phyloP scores from a whole-genome alignment of 2,329 filamentous ascomycete species.

The Knufia fluminis region DNA sequence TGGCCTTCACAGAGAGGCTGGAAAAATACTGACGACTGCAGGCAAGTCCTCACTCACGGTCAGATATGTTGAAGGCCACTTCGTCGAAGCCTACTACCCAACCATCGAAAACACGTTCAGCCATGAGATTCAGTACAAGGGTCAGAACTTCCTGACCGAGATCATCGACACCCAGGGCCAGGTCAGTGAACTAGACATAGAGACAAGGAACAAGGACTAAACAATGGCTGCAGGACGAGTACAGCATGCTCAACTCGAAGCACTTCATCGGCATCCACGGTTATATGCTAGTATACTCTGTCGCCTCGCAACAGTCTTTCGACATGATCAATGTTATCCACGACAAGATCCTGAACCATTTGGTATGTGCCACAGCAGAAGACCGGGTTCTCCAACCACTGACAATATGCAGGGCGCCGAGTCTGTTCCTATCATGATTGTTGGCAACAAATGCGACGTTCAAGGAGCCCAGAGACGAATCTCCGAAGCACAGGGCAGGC shows the following conservation, averaged over 20 bases:
- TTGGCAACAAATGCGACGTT: conserved; percentile 95
- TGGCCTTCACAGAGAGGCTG: not conserved
- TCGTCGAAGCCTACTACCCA: conserved; percentile 97
- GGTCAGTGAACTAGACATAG: conserved; percentile 39
- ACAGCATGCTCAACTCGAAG: conserved; percentile 95
- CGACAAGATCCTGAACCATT: conserved; percentile 93
- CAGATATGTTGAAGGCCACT: conserved; percentile 93
- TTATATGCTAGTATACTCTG: conserved; percentile 98
- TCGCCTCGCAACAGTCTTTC: conserved; percentile 84
- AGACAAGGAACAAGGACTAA: not conserved
- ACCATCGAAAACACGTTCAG: conserved; percentile 99
- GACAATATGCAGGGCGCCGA: conserved; percentile 63
- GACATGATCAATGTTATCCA: conserved; percentile 95
- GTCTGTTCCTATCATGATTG: conserved; percentile 83
- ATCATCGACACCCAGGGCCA: conserved; percentile 98
- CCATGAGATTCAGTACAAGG: conserved; percentile 86
- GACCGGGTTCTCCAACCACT: not conserved
- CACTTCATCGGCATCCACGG: conserved; percentile 99
- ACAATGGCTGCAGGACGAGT: conserved; percentile 63
- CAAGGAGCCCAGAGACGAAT: conserved; percentile 71
- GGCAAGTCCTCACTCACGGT: conserved; percentile 97
- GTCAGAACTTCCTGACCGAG: conserved; percentile 88
- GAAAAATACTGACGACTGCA: conserved; percentile 31
- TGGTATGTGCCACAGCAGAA: conserved; percentile 48
- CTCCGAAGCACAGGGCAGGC: conserved; percentile 71